A percentile compares a stretch with the other conserved stretches of the same genome.
Conservation (phyloP, 495 filamentous ascomycete species). For the Schizothecium vesticola region DNA sequence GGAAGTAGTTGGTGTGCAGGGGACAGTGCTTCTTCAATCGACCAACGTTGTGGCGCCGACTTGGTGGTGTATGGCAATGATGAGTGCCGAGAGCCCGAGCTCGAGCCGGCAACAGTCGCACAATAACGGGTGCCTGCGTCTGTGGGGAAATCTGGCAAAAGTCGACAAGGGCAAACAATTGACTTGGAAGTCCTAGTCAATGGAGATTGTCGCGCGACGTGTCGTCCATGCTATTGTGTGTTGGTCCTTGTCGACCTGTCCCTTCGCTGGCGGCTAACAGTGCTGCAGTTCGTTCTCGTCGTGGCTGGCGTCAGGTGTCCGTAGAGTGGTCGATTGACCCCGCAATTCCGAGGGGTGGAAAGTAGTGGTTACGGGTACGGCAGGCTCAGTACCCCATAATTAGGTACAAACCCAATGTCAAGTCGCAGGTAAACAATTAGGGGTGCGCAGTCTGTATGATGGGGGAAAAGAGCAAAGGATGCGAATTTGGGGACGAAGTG, state of each 20-base stretch:
- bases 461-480: not conserved
- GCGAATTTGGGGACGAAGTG: not conserved
- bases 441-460: not conserved
- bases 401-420: too few species aligned
- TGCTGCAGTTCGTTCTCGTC: too few species aligned
- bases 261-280: not conserved
- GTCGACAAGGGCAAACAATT: not conserved
- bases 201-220: not conserved
- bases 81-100: not conserved
- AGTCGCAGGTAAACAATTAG: too few species aligned
- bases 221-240: not conserved
- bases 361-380: too few species aligned
- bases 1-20: too few species aligned
- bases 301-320: too few species aligned
- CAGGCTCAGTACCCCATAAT: too few species aligned
- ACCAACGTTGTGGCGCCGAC: not conserved
- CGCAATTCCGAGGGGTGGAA: too few species aligned
- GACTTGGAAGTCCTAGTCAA: not conserved
- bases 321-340: too few species aligned
- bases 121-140: not conserved
- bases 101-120: not conserved
- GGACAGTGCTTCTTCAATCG: too few species aligned
- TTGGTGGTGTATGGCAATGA: too few species aligned
- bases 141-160: not conserved
- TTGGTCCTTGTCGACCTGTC: not conserved